Evolutionary conservation across 805 yeast species (phyloP).

Genomic region (Suhomyces prunicola): DNA sequence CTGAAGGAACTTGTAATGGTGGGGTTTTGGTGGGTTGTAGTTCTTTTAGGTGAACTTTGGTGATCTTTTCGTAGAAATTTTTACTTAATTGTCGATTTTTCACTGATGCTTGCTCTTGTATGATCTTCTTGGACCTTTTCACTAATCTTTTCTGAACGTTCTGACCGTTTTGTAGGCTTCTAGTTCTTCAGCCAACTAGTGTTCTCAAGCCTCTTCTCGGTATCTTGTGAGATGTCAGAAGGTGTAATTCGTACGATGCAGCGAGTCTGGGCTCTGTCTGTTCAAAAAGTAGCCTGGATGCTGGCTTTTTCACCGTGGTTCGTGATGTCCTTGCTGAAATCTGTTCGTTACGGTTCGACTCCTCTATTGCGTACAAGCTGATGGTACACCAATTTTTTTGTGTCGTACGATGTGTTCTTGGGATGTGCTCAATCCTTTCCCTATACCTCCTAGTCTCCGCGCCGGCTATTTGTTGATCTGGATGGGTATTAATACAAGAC

Average conservation of each 20-base stretch:
- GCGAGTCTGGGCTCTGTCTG: not conserved
- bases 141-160: not conserved
- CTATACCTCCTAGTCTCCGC: not conserved
- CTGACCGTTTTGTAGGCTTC: not conserved
- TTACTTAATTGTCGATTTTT: not conserved
- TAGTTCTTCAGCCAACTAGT: not conserved
- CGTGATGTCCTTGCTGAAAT: not conserved
- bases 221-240: not conserved
- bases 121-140: not conserved
- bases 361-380: not conserved
- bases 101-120: not conserved
- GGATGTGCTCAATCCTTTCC: not conserved
- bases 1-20: too few relatives aligned
- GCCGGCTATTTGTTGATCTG: not conserved
- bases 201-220: not conserved
- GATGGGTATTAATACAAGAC: conserved; percentile 4
- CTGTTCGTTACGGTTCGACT: not conserved
- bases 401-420: not conserved
- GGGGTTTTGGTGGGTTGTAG: not conserved
- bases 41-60: not conserved
- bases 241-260: not conserved
- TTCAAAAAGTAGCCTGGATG: not conserved
- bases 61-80: too few relatives aligned
- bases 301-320: not conserved
- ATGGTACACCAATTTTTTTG: not conserved